Base-by-base conservation (phyloP, 805 yeast genomes). In the Myxozyma nipponensis region DNA sequence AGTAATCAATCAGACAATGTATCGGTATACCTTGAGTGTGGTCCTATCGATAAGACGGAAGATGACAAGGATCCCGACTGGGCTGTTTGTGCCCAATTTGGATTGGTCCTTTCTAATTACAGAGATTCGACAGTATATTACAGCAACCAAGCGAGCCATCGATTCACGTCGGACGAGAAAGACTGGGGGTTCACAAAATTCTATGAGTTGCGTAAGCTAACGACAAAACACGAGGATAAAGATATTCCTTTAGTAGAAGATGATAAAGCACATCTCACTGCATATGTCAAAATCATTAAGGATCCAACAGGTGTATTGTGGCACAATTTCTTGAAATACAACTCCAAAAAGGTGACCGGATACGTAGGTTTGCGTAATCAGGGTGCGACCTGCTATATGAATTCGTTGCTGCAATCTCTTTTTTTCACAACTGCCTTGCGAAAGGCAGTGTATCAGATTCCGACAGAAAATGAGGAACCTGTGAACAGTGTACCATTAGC, bases 351-450 rank as follows among this genome's bases (percentile, higher is more conserved):
- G 61, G 81, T 73, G 46, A 87, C 98, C 0, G 97, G 98, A 0
- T 89, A 76, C 65, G 95, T 89, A 6, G 99, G 99, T 1, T 78
- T 93, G 55, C 83, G 81, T 58, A 93, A 93, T 64, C 99, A 93
- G 71, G 99, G 98, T 56, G 99, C 99, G 1, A 93, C 99, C 0
- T 93, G 99, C 67, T 93, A 93, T 69, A 77, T 93, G 64, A 93
- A 93, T 66, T 91, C 98, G 0, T 74, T 93, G 52, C 69, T 93
- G 47, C 98, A 93, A 67, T 86, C 96, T 9, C 85, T 93, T 60
- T 93, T 76, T 66, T 87, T 87, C 63, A 93, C 98, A 0, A 81
- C 81, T 56, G 72, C 73, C 26, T 93, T 93, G 69, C 77, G 97
- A 56, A 81, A 81, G 61, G 78, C 89, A 49, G 98, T 93, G 2